A percentile compares a stretch with the other conserved stretches of the same genome.
phyloP scores from a whole-genome alignment of 1,284 basidiomycete genomes.

The Ganoderma lingzhi region DNA sequence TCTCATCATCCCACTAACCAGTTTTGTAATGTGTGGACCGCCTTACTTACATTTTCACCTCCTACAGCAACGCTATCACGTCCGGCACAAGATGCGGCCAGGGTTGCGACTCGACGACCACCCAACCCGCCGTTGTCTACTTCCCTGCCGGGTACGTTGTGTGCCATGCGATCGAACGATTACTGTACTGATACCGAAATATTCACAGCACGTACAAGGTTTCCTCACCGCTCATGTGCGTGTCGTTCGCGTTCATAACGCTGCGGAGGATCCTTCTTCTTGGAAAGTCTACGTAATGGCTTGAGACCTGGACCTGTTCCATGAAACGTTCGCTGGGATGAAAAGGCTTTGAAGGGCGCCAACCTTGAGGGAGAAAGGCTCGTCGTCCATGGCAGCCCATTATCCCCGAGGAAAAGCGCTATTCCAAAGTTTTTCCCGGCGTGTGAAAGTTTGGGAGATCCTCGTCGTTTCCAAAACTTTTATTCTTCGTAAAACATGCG shows the following conservation, averaged over 20 bases:
- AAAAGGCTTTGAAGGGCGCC: not conserved
- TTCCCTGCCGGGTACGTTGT: slow-evolving; percentile 54
- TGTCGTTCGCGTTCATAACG: not conserved
- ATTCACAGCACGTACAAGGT: slow-evolving; percentile 65
- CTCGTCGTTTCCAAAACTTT: not conserved
- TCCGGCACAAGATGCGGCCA: slow-evolving; percentile 63
- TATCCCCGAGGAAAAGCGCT: not conserved
- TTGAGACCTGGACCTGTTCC: not conserved
- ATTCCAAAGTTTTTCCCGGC: not conserved
- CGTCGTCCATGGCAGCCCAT: not conserved
- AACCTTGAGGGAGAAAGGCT: not conserved
- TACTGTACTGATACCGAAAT: slow-evolving; percentile 12
- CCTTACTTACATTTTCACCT: not conserved
- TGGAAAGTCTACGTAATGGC: not conserved
- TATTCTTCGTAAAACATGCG: not conserved
- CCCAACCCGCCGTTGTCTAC: slow-evolving; percentile 61
- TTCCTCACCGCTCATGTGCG: slow-evolving; percentile 60
- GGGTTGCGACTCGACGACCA: slow-evolving; percentile 50
- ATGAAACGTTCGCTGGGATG: not conserved
- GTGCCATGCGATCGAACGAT: slow-evolving; percentile 7
- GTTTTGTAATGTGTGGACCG: not conserved
- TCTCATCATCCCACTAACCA: not conserved
- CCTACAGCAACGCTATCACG: slow-evolving; percentile 61
- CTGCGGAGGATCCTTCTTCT: not conserved
- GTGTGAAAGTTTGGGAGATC: not conserved